These are phyloP conservation scores for Ceratocystis diversiconidia DNA, from an alignment of 2,329 filamentous ascomycete species.

Conservation along the genomic window DNA sequence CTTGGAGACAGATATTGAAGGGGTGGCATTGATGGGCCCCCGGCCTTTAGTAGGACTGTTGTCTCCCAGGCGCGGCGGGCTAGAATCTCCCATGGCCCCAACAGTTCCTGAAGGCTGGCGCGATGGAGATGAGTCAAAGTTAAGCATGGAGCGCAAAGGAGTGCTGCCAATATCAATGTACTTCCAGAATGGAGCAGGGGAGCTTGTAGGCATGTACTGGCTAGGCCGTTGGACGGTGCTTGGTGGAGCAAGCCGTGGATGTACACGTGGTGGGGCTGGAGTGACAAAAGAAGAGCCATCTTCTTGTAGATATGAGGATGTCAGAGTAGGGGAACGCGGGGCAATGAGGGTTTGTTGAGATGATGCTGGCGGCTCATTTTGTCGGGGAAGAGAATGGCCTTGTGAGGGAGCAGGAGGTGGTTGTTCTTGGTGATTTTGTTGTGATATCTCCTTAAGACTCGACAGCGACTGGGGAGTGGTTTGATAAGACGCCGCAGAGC, in stretches of 20 bases:
- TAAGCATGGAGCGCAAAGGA: slow-evolving; percentile 39
- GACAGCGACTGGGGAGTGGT: slow-evolving; percentile 34
- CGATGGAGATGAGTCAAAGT: slow-evolving; percentile 45
- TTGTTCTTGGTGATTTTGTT: not conserved
- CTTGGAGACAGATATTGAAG: slow-evolving; percentile 13
- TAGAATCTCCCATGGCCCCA: not conserved
- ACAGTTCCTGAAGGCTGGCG: slow-evolving; percentile 28
- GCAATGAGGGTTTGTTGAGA: slow-evolving; percentile 15
- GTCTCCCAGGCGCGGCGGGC: slow-evolving; percentile 10
- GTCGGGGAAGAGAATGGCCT: not conserved
- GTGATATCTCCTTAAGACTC: slow-evolving; percentile 21
- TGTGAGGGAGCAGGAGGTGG: not conserved
- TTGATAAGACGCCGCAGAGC: slow-evolving; percentile 22
- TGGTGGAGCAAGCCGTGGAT: slow-evolving; percentile 62
- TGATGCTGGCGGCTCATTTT: slow-evolving; percentile 3
- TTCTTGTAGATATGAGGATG: slow-evolving; percentile 48
- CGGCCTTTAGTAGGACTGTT: slow-evolving; percentile 22
- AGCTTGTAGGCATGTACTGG: slow-evolving; percentile 74
- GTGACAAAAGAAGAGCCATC: slow-evolving; percentile 51
- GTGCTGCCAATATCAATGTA: slow-evolving; percentile 66
- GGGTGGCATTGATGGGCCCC: slow-evolving; percentile 5
- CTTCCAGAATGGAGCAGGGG: slow-evolving; percentile 79
- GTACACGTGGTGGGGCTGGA: slow-evolving; percentile 57
- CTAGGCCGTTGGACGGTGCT: slow-evolving; percentile 70
- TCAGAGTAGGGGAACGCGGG: slow-evolving; percentile 44